A percentile compares a stretch with the other conserved stretches of the same genome.
phyloP scores from a whole-genome alignment of 345 rosid genomes.

The Cardamine resedifolia region DNA sequence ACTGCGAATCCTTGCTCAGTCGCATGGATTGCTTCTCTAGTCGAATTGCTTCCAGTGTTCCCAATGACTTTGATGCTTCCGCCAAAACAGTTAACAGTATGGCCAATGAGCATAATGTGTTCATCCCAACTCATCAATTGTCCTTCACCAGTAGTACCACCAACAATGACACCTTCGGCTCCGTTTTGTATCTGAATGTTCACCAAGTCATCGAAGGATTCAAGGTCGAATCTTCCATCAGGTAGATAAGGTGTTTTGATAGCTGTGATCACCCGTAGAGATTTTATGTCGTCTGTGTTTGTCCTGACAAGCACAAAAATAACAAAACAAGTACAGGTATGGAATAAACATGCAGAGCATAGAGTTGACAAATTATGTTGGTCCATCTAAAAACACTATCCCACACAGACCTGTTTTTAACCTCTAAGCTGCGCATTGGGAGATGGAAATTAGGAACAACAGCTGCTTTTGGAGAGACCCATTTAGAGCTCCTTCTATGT shows the following conservation, averaged over 20 bases:
- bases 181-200: slow-evolving; percentile 72
- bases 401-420: slow-evolving; percentile 57
- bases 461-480: slow-evolving; percentile 66
- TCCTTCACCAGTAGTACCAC: slow-evolving; percentile 96
- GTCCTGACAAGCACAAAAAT: slow-evolving; percentile 52
- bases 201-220: slow-evolving; percentile 73
- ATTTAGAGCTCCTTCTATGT: slow-evolving; percentile 51
- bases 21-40: slow-evolving; percentile 88
- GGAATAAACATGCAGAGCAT: background rate
- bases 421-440: slow-evolving; percentile 84
- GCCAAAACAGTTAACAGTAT: slow-evolving; percentile 83
- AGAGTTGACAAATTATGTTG: background rate
- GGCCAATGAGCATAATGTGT: slow-evolving; percentile 92
- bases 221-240: slow-evolving; percentile 90
- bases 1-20: slow-evolving; percentile 95
- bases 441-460: slow-evolving; percentile 65
- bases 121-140: slow-evolving; percentile 98
- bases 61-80: slow-evolving; percentile 79
- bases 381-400: background rate
- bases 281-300: slow-evolving; percentile 62
- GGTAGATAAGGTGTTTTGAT: slow-evolving; percentile 93
- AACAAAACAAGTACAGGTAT: background rate
- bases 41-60: slow-evolving; percentile 90
- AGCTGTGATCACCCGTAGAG: slow-evolving; percentile 79
- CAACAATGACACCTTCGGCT: slow-evolving; percentile 80